Base-by-base conservation (phyloP, 371 early-diverging fungal species). In the Circinella minor region DNA sequence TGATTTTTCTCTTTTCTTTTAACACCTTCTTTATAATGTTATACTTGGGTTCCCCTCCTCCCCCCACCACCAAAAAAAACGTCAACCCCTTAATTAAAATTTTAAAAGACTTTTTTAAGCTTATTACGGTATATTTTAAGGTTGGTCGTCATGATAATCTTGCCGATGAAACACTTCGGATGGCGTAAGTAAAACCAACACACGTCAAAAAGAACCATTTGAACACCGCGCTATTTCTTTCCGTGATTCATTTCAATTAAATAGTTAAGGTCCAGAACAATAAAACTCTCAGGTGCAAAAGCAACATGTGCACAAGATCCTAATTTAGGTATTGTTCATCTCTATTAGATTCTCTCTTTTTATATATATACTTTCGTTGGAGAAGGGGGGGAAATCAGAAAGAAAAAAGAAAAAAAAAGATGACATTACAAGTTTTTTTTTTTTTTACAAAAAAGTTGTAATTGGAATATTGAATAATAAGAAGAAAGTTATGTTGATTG, bases 91-190 rank as follows among this genome's bases (percentile, higher is more conserved):
- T 43, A 43, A 43, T 43, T 43, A 43, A 43, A 27, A 27, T 27
- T 2, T 27, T 27, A 27, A 27, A 27, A 27, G 27, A 27, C 27
- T 27, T 27, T 27, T 27, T 27, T 27, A 27, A 27, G 27, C 27
- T 27, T 2, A 27, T 27, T 1, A n/a, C n/a, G 55, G 55, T 15
- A 55, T 20, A 55, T 15, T 27, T 51, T 57, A 57, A n/a, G 27
- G 57, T 57, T 57, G 57, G 57, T 34, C 36, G 57, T 34, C 18
- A 57, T 57, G 57, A 57, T 57, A 57, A 57, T 57, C 57, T 57
- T 57, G 57, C 57, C 57, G 57, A 57, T 57, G 57, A 57, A 57
- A 57, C 57, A 57, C 36, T 57, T 57, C 27, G 57, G 57, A 57
- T 57, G 57, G 57, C 57, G 57, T 57, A 57, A 57, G 18, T 27